These are phyloP conservation scores for Venturiaceae sp. DNA, from an alignment of 2,329 filamentous ascomycete genomes.

Conservation along the genomic window DNA sequence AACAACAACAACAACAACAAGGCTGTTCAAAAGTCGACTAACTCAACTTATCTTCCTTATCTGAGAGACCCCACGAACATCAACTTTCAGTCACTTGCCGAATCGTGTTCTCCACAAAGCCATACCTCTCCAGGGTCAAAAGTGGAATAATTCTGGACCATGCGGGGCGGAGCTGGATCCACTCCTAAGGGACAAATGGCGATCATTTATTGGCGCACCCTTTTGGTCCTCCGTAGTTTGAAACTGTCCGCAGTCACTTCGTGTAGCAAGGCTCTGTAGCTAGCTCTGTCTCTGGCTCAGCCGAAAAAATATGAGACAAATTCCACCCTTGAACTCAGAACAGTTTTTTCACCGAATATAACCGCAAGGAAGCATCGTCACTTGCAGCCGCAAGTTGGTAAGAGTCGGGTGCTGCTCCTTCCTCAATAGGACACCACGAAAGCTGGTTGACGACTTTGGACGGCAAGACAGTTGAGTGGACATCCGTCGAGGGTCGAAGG, in stretches of 20 bases:
- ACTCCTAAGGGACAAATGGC: not conserved
- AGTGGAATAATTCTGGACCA: not conserved
- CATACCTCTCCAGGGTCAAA: not conserved
- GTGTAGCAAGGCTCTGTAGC: not conserved
- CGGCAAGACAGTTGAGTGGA: constrained; percentile 11
- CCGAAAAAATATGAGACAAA: not conserved
- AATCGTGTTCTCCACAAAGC: not conserved
- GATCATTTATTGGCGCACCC: not conserved
- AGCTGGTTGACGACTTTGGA: constrained; percentile 18
- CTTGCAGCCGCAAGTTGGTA: constrained; percentile 4
- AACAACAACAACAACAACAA: not conserved
- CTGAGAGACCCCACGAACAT: not conserved
- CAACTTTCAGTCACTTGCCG: not conserved
- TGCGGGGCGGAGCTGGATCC: not conserved
- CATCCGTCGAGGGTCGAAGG: constrained; percentile 5
- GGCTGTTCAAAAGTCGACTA: not conserved
- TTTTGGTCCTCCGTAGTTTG: not conserved
- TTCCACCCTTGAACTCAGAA: not conserved
- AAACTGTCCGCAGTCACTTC: not conserved
- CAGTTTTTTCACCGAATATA: constrained; percentile 1
- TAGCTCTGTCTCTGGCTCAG: not conserved
- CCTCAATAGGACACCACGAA: constrained; percentile 17
- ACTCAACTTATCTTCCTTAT: not conserved
- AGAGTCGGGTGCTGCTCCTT: not conserved
- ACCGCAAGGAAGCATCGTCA: constrained; percentile 6